Evolutionary conservation across 257 asterid genomes (phyloP).

Genomic region (Nicotiana undulata): DNA sequence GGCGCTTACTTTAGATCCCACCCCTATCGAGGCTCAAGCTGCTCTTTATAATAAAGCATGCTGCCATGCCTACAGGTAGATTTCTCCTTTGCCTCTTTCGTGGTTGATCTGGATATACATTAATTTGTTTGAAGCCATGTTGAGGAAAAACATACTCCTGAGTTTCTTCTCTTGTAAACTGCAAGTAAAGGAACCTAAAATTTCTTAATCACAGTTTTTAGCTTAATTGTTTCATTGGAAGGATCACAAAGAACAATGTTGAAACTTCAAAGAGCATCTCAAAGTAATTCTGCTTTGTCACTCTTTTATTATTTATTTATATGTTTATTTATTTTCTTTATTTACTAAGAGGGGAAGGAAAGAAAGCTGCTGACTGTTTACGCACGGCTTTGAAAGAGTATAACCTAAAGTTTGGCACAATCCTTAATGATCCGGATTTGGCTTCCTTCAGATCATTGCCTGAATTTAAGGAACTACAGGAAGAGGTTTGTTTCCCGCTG

Average conservation of each 20-base stretch:
- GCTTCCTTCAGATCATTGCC: constrained; percentile 91
- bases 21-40: constrained; percentile 76
- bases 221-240: not conserved
- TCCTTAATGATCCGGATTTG: constrained; percentile 92
- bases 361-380: constrained; percentile 79
- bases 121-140: not conserved
- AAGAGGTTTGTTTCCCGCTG: constrained; percentile 57
- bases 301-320: not conserved
- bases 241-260: not conserved
- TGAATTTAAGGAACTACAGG: constrained; percentile 90
- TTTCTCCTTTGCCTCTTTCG: not conserved
- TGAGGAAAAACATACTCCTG: not conserved
- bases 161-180: not conserved
- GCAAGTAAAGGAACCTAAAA: not conserved
- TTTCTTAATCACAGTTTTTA: not conserved
- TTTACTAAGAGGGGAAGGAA: constrained; percentile 81
- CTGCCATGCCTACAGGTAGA: constrained; percentile 91
- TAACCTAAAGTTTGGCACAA: constrained; percentile 79
- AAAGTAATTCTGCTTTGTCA: not conserved
- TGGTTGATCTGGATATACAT: not conserved
- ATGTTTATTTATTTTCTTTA: constrained; percentile 25
- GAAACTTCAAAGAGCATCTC: not conserved
- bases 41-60: constrained; percentile 96
- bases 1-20: constrained; percentile 86
- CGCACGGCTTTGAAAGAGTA: constrained; percentile 90